phyloP scores from a whole-genome alignment of 495 filamentous ascomycete species.

The Penicillium waksmanii region DNA sequence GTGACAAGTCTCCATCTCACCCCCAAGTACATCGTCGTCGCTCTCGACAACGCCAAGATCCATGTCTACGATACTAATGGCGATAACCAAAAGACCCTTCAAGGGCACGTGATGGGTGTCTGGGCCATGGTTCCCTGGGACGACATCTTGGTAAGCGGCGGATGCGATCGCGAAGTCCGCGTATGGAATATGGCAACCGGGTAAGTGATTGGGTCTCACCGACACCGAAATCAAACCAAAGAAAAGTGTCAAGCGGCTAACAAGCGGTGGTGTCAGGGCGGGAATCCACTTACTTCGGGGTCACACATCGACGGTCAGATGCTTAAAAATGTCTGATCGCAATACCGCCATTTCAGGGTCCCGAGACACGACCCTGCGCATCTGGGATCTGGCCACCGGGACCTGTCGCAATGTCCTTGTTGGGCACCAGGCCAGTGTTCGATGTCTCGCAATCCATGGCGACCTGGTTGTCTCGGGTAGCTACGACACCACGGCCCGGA shows the following conservation, averaged over 20 bases:
- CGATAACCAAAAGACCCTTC: slow-evolving; percentile 81
- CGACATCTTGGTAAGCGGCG: slow-evolving; percentile 92
- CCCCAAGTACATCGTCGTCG: slow-evolving; percentile 93
- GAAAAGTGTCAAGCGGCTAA: neutral
- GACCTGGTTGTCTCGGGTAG: slow-evolving; percentile 95
- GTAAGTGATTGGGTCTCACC: slow-evolving; percentile 53
- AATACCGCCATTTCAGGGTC: slow-evolving; percentile 96
- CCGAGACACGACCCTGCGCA: slow-evolving; percentile 87
- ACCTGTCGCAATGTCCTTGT: slow-evolving; percentile 89
- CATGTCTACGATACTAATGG: slow-evolving; percentile 96
- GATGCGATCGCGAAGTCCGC: slow-evolving; percentile 93
- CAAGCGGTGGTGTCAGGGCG: slow-evolving; percentile 41
- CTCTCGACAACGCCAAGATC: slow-evolving; percentile 96
- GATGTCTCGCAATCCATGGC: slow-evolving; percentile 93
- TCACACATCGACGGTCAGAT: slow-evolving; percentile 95
- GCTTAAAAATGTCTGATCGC: slow-evolving; percentile 94
- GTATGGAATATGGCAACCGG: slow-evolving; percentile 98
- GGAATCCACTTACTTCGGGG: slow-evolving; percentile 85
- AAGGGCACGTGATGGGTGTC: slow-evolving; percentile 97
- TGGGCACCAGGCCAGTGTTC: slow-evolving; percentile 94
- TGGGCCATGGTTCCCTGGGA: slow-evolving; percentile 99
- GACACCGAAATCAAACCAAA: neutral
- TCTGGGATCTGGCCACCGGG: slow-evolving; percentile 91
- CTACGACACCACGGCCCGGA: slow-evolving; percentile 94
- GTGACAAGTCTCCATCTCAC: slow-evolving; percentile 96